A percentile compares a stretch with the other conserved stretches of the same genome.
Evolutionary conservation across 176 grass and related monocot species (phyloP).

Genomic region (Poa pratensis): DNA sequence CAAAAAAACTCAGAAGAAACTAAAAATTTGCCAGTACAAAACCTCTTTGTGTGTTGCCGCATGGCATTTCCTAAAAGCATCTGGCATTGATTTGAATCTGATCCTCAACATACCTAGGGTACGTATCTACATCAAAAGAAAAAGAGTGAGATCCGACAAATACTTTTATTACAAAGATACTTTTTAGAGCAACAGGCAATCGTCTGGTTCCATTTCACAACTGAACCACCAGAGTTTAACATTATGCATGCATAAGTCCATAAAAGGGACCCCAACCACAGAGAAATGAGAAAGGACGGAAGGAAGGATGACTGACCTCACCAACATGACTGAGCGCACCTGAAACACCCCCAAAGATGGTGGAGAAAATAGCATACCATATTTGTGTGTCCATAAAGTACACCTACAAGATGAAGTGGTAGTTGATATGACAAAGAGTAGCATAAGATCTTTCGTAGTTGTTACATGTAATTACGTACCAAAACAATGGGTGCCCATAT

Average conservation of each 20-base stretch:
- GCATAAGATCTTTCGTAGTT: background rate
- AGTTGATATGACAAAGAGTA: constrained; percentile 39
- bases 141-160: constrained; percentile 33
- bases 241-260: background rate
- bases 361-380: constrained; percentile 91
- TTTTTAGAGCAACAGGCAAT: background rate
- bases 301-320: constrained; percentile 55
- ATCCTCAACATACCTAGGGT: constrained; percentile 74
- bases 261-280: constrained; percentile 1
- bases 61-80: constrained; percentile 55
- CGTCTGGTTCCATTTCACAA: background rate
- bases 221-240: background rate
- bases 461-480: constrained; percentile 49
- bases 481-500: constrained; percentile 74
- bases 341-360: constrained; percentile 61
- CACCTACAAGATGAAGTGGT: constrained; percentile 49
- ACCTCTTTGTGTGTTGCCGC: constrained; percentile 47
- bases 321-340: constrained; percentile 79
- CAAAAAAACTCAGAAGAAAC: constrained; percentile 8
- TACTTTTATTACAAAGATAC: background rate
- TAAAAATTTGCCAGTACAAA: constrained; percentile 34
- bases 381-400: constrained; percentile 87
- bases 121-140: constrained; percentile 61
- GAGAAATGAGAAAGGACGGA: background rate
- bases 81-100: constrained; percentile 72